Conservation (phyloP, 2,329 filamentous ascomycete species). For the Pseudogymnoascus sp. region DNA sequence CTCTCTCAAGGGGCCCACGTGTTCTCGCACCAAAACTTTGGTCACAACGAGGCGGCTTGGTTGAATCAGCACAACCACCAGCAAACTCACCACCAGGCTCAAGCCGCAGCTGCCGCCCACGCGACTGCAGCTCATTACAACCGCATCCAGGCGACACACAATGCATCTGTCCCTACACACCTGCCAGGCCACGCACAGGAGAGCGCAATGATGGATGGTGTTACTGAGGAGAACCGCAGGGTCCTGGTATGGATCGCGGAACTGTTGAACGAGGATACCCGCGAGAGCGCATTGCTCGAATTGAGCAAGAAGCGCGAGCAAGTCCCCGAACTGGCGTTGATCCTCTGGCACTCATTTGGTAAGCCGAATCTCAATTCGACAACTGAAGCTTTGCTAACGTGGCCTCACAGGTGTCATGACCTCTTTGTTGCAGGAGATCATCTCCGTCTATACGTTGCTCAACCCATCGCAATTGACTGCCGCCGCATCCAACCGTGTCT, state of each 20-base stretch:
- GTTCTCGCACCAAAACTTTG: slow-evolving; percentile 51
- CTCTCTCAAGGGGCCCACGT: slow-evolving; percentile 50
- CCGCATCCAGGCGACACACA: slow-evolving; percentile 60
- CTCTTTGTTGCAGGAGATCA: slow-evolving; percentile 93
- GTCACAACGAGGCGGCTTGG: slow-evolving; percentile 55
- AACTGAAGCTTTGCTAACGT: slow-evolving; percentile 17
- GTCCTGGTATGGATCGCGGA: slow-evolving; percentile 93
- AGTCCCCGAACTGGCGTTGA: slow-evolving; percentile 89
- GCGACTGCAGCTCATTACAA: slow-evolving; percentile 52
- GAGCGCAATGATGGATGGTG: slow-evolving; percentile 53
- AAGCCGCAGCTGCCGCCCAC: slow-evolving; percentile 28
- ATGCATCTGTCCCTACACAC: slow-evolving; percentile 30
- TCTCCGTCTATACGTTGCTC: slow-evolving; percentile 92
- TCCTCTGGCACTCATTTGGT: slow-evolving; percentile 99
- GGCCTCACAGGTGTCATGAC: slow-evolving; percentile 80
- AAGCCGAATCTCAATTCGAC: slow-evolving; percentile 31
- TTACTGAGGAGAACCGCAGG: slow-evolving; percentile 84
- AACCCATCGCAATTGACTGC: slow-evolving; percentile 96
- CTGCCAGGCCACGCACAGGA: slow-evolving; percentile 43
- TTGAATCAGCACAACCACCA: slow-evolving; percentile 46
- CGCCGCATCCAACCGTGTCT: slow-evolving; percentile 94
- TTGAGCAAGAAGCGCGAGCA: slow-evolving; percentile 98
- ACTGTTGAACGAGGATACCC: slow-evolving; percentile 75
- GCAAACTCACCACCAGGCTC: slow-evolving; percentile 33
- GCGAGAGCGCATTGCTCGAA: slow-evolving; percentile 87